A percentile compares a stretch with the other conserved stretches of the same genome.
phyloP scores from a whole-genome alignment of 2,329 filamentous ascomycete genomes.

The Colletotrichum chlorophyti region DNA sequence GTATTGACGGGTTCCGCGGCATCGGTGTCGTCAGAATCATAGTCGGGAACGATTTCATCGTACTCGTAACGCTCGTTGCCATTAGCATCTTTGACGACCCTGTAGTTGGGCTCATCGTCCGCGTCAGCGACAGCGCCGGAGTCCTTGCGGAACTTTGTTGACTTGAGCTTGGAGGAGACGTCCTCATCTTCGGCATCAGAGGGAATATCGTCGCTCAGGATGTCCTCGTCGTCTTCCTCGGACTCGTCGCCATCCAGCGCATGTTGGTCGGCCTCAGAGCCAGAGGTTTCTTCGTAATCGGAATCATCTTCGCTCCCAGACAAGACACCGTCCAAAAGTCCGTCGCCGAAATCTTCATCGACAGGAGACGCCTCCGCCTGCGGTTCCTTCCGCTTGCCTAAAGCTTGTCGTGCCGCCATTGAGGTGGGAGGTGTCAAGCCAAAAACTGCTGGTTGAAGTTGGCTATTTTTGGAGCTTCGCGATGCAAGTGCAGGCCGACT shows the following conservation, averaged over 20 bases:
- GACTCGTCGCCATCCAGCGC: slow-evolving; percentile 48
- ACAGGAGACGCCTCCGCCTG: slow-evolving; percentile 62
- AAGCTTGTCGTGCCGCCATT: slow-evolving; percentile 49
- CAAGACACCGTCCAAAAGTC: slow-evolving; percentile 61
- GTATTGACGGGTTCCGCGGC: slow-evolving; percentile 82
- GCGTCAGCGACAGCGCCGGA: slow-evolving; percentile 41
- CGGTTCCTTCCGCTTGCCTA: slow-evolving; percentile 71
- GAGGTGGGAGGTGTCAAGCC: slow-evolving; percentile 24
- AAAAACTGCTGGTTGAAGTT: slow-evolving; percentile 7
- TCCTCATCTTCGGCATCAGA: slow-evolving; percentile 45
- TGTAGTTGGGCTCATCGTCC: slow-evolving; percentile 55
- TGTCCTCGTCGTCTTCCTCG: slow-evolving; percentile 44
- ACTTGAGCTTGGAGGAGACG: slow-evolving; percentile 42
- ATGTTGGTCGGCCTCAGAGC: slow-evolving; percentile 37
- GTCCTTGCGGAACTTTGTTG: slow-evolving; percentile 32
- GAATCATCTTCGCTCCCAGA: slow-evolving; percentile 65
- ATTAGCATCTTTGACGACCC: slow-evolving; percentile 80
- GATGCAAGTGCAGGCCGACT: slow-evolving; percentile 24
- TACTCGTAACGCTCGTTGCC: slow-evolving; percentile 92
- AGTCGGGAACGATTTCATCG: slow-evolving; percentile 89
- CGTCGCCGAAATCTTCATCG: slow-evolving; percentile 66
- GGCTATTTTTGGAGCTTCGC: slow-evolving; percentile 30
- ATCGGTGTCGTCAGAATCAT: slow-evolving; percentile 95
- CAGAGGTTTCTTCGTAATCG: slow-evolving; percentile 55
- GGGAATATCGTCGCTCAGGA: slow-evolving; percentile 49